Percentiles rank a stretch among this genome's conserved stretches.
These are phyloP conservation scores for Nicotiana rustica DNA, from an alignment of 305 asterid species.

Conservation along the genomic window DNA sequence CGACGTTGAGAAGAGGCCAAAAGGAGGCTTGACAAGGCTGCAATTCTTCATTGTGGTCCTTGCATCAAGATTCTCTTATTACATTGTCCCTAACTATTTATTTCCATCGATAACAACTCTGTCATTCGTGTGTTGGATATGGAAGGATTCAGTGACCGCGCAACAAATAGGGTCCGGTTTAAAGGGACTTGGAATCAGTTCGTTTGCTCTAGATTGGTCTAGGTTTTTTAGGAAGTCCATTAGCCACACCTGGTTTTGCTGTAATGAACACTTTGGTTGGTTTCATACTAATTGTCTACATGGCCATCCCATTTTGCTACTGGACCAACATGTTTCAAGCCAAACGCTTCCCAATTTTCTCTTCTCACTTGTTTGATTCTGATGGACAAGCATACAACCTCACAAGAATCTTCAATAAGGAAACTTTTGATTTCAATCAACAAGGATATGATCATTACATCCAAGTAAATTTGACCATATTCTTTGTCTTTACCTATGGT, in stretches of 20 bases:
- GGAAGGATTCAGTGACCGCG: constrained; percentile 69
- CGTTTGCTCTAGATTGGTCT: constrained; percentile 73
- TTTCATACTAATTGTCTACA: constrained; percentile 52
- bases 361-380: constrained; percentile 62
- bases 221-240: constrained; percentile 72
- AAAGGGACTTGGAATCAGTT: constrained; percentile 73
- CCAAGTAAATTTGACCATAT: constrained; percentile 64
- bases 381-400: constrained; percentile 57
- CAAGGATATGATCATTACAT: constrained; percentile 64
- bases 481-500: constrained; percentile 63
- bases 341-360: constrained; percentile 60
- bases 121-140: constrained; percentile 73
- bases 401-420: constrained; percentile 48
- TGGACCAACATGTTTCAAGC: constrained; percentile 67
- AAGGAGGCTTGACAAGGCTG: constrained; percentile 71
- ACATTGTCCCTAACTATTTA: constrained; percentile 66
- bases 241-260: constrained; percentile 77
- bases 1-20: constrained; percentile 57
- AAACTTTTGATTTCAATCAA: constrained; percentile 51
- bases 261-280: constrained; percentile 67
- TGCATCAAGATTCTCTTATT: constrained; percentile 65
- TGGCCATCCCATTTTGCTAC: constrained; percentile 58
- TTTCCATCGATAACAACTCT: constrained; percentile 73
- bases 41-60: constrained; percentile 68
- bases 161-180: constrained; percentile 73